These are phyloP conservation scores for Trichosporon inkin DNA, from an alignment of 1,284 basidiomycete genomes.

Conservation along the genomic window DNA sequence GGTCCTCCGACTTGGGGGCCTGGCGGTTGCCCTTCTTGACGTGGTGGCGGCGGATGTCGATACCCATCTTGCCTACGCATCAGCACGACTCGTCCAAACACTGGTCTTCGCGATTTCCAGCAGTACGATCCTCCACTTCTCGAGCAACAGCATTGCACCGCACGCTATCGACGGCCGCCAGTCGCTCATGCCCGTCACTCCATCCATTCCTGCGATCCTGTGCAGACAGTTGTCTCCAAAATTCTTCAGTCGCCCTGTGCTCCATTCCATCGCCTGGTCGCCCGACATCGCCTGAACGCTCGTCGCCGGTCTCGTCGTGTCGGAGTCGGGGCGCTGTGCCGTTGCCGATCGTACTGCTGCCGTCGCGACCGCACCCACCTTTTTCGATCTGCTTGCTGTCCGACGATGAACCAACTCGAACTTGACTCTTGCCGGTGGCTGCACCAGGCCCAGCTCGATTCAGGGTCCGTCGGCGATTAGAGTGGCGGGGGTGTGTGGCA, in stretches of 20 bases:
- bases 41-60: constrained; percentile 95
- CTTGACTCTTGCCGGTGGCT: constrained; percentile 1
- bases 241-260: background rate
- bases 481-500: background rate
- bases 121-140: background rate
- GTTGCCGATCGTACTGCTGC: constrained; percentile 4
- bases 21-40: constrained; percentile 96
- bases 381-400: constrained; percentile 8
- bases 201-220: background rate
- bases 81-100: background rate
- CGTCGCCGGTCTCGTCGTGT: constrained; percentile 3
- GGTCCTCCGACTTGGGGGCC: constrained; percentile 97
- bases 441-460: constrained; percentile 1
- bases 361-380: constrained; percentile 4
- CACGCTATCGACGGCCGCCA: no score
- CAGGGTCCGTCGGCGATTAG: constrained; percentile 1
- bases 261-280: background rate
- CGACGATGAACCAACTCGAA: constrained; percentile 7
- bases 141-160: background rate
- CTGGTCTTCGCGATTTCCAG: background rate
- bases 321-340: background rate
- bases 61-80: constrained; percentile 62
- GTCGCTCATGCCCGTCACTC: background rate
- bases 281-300: background rate
- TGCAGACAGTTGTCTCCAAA: background rate